Evolutionary conservation across 2,329 filamentous ascomycete species (phyloP).

Genomic region (Colletotrichum noveboracense): DNA sequence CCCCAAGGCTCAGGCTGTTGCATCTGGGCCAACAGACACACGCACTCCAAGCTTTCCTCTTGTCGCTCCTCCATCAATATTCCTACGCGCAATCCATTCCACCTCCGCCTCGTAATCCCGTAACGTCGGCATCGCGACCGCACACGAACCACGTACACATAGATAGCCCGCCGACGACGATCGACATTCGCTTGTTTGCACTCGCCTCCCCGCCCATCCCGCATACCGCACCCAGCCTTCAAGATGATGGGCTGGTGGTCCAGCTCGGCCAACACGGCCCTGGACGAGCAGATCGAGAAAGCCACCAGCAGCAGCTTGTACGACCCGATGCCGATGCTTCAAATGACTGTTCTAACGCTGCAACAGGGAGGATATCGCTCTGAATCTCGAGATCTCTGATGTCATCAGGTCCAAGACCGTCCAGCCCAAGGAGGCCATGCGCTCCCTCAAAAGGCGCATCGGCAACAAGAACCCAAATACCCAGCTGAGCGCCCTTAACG

Average conservation of each 20-base stretch:
- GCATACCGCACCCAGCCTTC: slow-evolving; percentile 1
- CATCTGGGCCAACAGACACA: slow-evolving; percentile 6
- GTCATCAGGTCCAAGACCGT: slow-evolving; percentile 97
- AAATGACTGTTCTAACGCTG: slow-evolving; percentile 25
- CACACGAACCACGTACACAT: neutral
- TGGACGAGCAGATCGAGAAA: slow-evolving; percentile 97
- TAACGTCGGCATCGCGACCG: neutral
- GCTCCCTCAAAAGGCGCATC: slow-evolving; percentile 90
- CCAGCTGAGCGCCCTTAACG: slow-evolving; percentile 92
- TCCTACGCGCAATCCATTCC: slow-evolving; percentile 9
- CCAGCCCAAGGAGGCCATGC: slow-evolving; percentile 97
- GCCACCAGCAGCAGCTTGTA: slow-evolving; percentile 95
- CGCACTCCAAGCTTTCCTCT: neutral
- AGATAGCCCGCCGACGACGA: neutral
- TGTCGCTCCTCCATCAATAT: slow-evolving; percentile 5
- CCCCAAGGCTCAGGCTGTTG: neutral
- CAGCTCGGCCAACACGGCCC: slow-evolving; percentile 83
- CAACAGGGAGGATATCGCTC: slow-evolving; percentile 87
- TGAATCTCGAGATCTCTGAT: slow-evolving; percentile 98
- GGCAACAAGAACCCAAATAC: slow-evolving; percentile 98
- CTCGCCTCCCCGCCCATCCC: neutral
- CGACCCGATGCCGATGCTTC: slow-evolving; percentile 31
- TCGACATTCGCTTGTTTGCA: neutral
- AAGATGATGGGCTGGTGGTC: slow-evolving; percentile 96
- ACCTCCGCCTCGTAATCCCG: neutral